A percentile compares a stretch with the other conserved stretches of the same genome.
Conservation (phyloP, 2,329 filamentous ascomycete genomes). For the Ophiostoma sp. region DNA sequence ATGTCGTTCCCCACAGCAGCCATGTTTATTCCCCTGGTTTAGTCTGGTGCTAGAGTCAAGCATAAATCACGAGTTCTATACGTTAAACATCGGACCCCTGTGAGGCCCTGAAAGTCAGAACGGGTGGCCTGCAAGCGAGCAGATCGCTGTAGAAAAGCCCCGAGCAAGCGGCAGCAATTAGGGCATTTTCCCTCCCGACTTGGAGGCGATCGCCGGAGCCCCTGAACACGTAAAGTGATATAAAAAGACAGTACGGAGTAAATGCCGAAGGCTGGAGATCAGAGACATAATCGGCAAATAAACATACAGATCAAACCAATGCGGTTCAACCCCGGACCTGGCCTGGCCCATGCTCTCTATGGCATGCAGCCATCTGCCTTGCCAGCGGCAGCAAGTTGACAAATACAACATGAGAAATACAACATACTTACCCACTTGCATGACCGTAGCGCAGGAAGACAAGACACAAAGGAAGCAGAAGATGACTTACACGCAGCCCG, state of each 20-base stretch:
- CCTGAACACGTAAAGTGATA: background rate
- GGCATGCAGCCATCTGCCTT: slow-evolving; percentile 6
- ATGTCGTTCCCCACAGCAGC: background rate
- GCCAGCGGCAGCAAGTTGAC: background rate
- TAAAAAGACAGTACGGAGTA: background rate
- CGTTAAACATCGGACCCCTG: background rate
- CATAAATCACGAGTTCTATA: background rate
- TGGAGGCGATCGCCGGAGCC: background rate
- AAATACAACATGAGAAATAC: background rate
- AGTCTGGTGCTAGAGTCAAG: slow-evolving; percentile 5
- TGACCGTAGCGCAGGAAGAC: background rate
- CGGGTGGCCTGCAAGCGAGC: too few species aligned
- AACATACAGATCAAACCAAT: background rate
- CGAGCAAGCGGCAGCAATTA: background rate
- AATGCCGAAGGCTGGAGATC: too few species aligned
- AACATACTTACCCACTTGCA: background rate
- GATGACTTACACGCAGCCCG: too few species aligned
- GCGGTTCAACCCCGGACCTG: background rate
- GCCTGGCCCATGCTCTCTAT: background rate
- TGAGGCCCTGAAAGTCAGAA: too few species aligned
- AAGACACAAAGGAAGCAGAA: background rate
- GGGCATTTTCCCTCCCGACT: background rate
- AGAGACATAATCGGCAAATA: slow-evolving; percentile 5
- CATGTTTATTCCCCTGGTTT: background rate
- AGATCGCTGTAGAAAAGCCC: too few species aligned